Evolutionary conservation across 257 asterid genomes (phyloP).

Genomic region (Buddleja alternifolia): DNA sequence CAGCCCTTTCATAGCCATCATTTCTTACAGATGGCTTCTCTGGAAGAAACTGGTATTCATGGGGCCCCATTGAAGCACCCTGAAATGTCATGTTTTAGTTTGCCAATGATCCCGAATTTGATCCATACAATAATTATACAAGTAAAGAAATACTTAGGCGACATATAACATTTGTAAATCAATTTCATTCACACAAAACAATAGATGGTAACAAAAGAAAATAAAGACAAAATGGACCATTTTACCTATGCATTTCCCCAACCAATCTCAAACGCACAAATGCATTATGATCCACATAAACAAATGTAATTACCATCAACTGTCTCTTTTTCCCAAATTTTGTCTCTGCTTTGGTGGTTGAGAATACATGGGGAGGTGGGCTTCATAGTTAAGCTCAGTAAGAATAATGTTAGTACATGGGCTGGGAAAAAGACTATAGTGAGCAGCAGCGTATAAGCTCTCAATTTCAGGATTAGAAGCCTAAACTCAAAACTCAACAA

Average conservation of each 20-base stretch:
- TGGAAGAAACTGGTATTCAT: constrained; percentile 82
- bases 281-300: too few species aligned
- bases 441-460: too few species aligned
- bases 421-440: too few species aligned
- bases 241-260: not conserved
- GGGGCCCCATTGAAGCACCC: constrained; percentile 73
- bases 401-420: too few species aligned
- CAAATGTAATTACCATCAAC: not conserved
- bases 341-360: not conserved
- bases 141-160: constrained; percentile 8
- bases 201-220: constrained; percentile 9
- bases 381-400: too few species aligned
- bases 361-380: not conserved
- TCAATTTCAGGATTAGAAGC: too few species aligned
- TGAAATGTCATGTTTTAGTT: constrained; percentile 38
- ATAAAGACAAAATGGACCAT: constrained; percentile 8
- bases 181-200: not conserved
- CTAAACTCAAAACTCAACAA: too few species aligned
- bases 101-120: constrained; percentile 20
- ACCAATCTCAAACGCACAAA: not conserved
- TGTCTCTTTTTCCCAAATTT: not conserved
- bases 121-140: constrained; percentile 16
- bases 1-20: constrained; percentile 50
- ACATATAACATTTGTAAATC: not conserved
- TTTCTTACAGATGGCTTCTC: constrained; percentile 72